A percentile compares a stretch with the other conserved stretches of the same genome.
These are phyloP conservation scores for Nannochloropsis salina DNA, from an alignment of 108 stramenopile genomes.

Conservation along the genomic window DNA sequence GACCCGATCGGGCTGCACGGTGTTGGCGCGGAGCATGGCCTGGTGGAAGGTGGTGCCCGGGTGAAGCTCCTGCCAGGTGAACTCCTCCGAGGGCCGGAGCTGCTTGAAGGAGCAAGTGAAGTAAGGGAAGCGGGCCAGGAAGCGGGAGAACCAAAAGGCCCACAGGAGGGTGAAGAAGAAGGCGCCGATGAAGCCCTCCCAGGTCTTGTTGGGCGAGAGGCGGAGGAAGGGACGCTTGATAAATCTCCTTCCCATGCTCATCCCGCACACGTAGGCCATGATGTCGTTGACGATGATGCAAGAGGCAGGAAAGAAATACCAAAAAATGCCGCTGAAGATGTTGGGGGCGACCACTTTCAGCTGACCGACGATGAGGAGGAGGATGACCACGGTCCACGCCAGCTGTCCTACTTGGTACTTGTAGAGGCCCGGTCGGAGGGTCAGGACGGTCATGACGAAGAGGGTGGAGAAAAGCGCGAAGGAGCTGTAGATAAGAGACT, in stretches of 20 bases:
- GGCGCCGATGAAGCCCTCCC: constrained; percentile 94
- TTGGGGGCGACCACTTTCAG: constrained; percentile 70
- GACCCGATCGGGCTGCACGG: constrained; percentile 24
- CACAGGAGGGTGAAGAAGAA: constrained; percentile 77
- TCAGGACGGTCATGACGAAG: constrained; percentile 84
- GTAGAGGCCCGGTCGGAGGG: constrained; percentile 78
- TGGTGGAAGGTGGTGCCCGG: background rate
- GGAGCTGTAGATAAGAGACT: constrained; percentile 33
- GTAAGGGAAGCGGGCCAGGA: constrained; percentile 67
- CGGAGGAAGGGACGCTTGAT: constrained; percentile 74
- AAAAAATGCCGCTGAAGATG: constrained; percentile 93
- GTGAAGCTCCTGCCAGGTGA: background rate
- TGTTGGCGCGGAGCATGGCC: background rate
- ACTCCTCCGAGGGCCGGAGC: background rate
- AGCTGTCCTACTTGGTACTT: constrained; percentile 91
- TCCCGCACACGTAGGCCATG: constrained; percentile 90
- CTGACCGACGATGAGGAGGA: constrained; percentile 72
- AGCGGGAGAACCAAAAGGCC: constrained; percentile 74
- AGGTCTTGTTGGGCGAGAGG: constrained; percentile 83
- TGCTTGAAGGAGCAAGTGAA: constrained; percentile 52
- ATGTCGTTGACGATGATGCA: constrained; percentile 90
- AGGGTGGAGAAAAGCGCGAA: constrained; percentile 74
- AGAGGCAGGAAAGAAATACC: constrained; percentile 88
- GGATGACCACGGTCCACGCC: constrained; percentile 88
- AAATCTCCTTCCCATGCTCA: constrained; percentile 83